Evolutionary conservation across 164 flowering plant genomes (phyloP), one percentile per base, ranked within the genome.

Genomic region (Sedum album): DNA sequence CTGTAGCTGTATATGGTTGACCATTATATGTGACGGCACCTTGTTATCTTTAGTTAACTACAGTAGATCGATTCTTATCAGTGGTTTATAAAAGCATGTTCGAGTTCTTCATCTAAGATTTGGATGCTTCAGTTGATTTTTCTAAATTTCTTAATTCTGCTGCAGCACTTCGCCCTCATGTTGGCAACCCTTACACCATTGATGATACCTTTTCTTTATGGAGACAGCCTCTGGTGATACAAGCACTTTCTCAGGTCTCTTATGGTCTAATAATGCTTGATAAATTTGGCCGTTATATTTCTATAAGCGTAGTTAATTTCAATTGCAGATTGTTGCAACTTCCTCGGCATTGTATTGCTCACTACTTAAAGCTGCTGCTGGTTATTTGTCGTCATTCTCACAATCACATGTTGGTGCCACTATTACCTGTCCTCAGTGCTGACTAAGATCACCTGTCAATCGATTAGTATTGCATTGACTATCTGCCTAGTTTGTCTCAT

Each of bases 141-240:
- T 65, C 38, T 15, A 13, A 44, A 15, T 26, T 39, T 68, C 73
- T 69, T 71, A 72, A 68, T 38, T 42, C 25, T 73, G 20, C 68
- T 84, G 66, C 71, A 92, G 98, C 89, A 26, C 98, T 92, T 75
- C 96, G 96, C 39, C 98, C 98, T 71, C 76, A 73, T 69, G 73
- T 81, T 65, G 80, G 73, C 76, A 75, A 85, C 75, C 69, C 75
- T 67, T 83, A 82, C 63, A 82, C 79, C 39, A 73, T 85, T 69
- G 91, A 85, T 76, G 89, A 88, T 62, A 79, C 69, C 60, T 87
- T 92, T 77, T 78, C 81, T 41, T 86, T 71, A 33, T 92, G 96
- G 96, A 85, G 79, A 69, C 98, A 90, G 57, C 86, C 88, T 68
- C 76, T 75, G 55, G 93, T 92, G 61, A 89, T 85, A 74, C 90